Evolutionary conservation across 2,329 filamentous ascomycete genomes (phyloP), one percentile per base, ranked within the genome.

Genomic region (Chalaropsis ovoidea): DNA sequence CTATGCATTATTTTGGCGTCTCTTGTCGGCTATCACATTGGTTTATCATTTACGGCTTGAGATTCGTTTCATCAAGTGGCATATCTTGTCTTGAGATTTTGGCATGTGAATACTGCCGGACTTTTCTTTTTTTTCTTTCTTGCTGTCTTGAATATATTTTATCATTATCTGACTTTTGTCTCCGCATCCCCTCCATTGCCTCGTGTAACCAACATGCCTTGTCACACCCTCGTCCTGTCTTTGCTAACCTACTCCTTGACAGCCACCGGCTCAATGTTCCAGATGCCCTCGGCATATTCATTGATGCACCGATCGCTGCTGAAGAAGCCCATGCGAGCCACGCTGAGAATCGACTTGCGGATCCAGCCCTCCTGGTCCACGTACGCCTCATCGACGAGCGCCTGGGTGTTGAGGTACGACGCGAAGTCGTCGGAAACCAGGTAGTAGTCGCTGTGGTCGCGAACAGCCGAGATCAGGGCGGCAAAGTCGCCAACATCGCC

Each of bases 341-440:
- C 94, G 67, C 88, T 89, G 52, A 83, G 86, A 73, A 99, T 97
- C 69, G 83, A 87, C 82, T 96, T 96, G 69, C 85, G 87, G 67
- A 95, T 78, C 94, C 94, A 99, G 71, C 89, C 87, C 67, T 96
- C 91, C 74, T 93, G 89, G 77, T 97, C 88, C 76, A 85, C 85
- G 80, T 95, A 99, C 62, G 90, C 87, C 77, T 93, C 87, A 72
- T 99, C 94, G 41, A 99, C 92, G 65, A 96, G 81, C 67, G 85
- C 82, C 69, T 99, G 94, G 7, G 94, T 96, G 76, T 93, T 85
- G 71, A 95, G 80, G 78, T 99, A 99, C 73, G 88, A 93, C 77
- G 90, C 86, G 82, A 99, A 99, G 76, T 99, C 94, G 73, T 99
- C 94, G 47, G 90, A 96, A 61, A 97, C 92, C 39, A 99, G 84